Percentiles rank a stretch among this genome's conserved stretches.
Conservation (phyloP, 176 grass and related monocot genomes). For the Lolium multiflorum region DNA sequence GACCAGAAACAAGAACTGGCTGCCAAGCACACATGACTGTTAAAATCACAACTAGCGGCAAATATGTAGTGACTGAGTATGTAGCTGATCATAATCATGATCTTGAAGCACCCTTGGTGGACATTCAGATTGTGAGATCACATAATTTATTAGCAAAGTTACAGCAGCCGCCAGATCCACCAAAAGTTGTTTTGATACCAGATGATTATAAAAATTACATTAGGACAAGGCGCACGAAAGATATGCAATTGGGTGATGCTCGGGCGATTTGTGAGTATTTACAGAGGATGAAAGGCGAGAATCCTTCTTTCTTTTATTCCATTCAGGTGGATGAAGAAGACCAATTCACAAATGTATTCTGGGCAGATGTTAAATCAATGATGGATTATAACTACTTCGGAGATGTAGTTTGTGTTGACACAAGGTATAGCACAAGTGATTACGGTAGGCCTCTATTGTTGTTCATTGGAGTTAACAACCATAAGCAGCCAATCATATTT, state of each 20-base stretch:
- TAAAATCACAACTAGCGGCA: conserved; percentile 72
- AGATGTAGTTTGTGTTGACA: conserved; percentile 87
- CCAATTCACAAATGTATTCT: conserved; percentile 77
- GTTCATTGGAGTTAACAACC: conserved; percentile 89
- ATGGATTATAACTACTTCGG: conserved; percentile 81
- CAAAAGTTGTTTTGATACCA: conserved; percentile 74
- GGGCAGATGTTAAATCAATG: conserved; percentile 75
- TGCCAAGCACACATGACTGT: conserved; percentile 84
- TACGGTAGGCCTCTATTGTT: conserved; percentile 68
- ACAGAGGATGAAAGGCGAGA: conserved; percentile 77
- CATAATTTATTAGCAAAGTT: conserved; percentile 79
- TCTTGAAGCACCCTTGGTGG: conserved; percentile 63
- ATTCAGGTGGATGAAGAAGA: conserved; percentile 87
- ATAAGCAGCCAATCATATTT: conserved; percentile 77
- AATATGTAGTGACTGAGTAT: conserved; percentile 75
- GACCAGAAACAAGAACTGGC: conserved; percentile 75
- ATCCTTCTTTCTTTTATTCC: conserved; percentile 87
- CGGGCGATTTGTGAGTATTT: conserved; percentile 77
- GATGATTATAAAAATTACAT: conserved; percentile 78
- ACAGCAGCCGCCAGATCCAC: conserved; percentile 54
- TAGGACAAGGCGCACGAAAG: conserved; percentile 53
- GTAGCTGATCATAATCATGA: conserved; percentile 87
- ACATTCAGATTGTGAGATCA: conserved; percentile 78
- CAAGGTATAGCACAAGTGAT: conserved; percentile 67
- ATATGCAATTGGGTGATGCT: conserved; percentile 69